A percentile compares a stretch with the other conserved stretches of the same genome.
These are phyloP conservation scores for Penicillium sp. DNA, from an alignment of 2,329 filamentous ascomycete genomes.

Conservation along the genomic window DNA sequence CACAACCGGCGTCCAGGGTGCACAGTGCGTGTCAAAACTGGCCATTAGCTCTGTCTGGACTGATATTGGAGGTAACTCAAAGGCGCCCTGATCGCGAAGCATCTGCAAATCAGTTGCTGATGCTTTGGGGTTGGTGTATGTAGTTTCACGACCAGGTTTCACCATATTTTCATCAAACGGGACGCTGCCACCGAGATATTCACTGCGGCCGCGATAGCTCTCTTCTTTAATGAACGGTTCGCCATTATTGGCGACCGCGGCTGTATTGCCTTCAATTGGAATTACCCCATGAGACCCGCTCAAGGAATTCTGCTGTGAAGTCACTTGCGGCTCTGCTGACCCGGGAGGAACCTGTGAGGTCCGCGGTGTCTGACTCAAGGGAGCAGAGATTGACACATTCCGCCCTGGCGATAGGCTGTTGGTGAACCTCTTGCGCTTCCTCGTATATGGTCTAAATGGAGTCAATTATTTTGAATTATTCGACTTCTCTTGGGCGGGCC, in stretches of 20 bases:
- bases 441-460: conserved; percentile 22
- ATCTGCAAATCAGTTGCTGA: conserved; percentile 22
- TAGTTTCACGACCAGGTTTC: conserved; percentile 23
- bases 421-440: conserved; percentile 36
- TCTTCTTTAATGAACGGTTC: conserved; percentile 23
- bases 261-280: background rate
- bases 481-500: background rate
- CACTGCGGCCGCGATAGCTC: conserved; percentile 26
- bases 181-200: conserved; percentile 24
- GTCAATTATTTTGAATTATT: background rate
- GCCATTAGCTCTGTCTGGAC: conserved; percentile 38
- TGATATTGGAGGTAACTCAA: conserved; percentile 20
- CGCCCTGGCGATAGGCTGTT: conserved; percentile 30
- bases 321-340: conserved; percentile 1
- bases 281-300: background rate
- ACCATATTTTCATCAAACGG: conserved; percentile 30
- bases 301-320: conserved; percentile 7
- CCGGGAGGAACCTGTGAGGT: conserved; percentile 17
- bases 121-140: conserved; percentile 19
- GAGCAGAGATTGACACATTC: conserved; percentile 10
- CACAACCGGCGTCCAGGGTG: conserved; percentile 43
- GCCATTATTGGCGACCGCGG: conserved; percentile 7
- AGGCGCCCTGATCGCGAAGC: conserved; percentile 23
- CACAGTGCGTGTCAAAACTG: conserved; percentile 41
- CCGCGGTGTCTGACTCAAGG: conserved; percentile 22